Conservation (phyloP, 2,329 filamentous ascomycete species). For the Aspergillus chevalieri region DNA sequence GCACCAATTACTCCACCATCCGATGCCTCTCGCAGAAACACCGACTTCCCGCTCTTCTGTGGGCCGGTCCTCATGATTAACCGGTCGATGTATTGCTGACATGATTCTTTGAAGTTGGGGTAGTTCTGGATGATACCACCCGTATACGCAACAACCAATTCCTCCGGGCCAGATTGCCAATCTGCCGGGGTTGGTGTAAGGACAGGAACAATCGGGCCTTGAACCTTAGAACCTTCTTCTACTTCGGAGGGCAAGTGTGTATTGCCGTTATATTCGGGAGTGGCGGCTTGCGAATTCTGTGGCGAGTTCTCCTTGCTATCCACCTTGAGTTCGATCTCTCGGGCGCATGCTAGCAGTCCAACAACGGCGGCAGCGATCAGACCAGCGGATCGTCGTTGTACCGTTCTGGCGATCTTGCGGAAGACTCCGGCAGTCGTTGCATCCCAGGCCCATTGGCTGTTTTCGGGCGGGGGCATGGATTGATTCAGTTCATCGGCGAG, state of each 20-base stretch:
- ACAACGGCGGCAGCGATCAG: conserved; percentile 68
- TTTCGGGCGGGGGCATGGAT: conserved; percentile 48
- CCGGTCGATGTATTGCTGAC: conserved; percentile 61
- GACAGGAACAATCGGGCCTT: conserved; percentile 32
- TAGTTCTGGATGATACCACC: conserved; percentile 77
- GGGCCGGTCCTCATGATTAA: conserved; percentile 43
- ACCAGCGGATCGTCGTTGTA: conserved; percentile 66
- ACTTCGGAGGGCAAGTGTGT: not conserved
- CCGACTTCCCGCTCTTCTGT: conserved; percentile 43
- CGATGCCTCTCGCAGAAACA: conserved; percentile 47
- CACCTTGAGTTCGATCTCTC: conserved; percentile 52
- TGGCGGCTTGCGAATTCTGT: conserved; percentile 18
- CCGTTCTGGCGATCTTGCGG: conserved; percentile 61
- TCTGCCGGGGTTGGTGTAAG: conserved; percentile 28
- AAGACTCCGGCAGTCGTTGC: conserved; percentile 53
- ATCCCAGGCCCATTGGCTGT: conserved; percentile 56
- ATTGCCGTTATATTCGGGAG: conserved; percentile 21
- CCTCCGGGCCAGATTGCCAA: conserved; percentile 45
- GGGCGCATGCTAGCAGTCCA: conserved; percentile 62
- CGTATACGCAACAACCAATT: conserved; percentile 71
- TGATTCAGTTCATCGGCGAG: conserved; percentile 43
- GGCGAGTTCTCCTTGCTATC: conserved; percentile 35
- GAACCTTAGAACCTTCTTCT: not conserved
- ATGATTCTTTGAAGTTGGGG: conserved; percentile 65
- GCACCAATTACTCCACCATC: conserved; percentile 53